A percentile compares a stretch with the other conserved stretches of the same genome.
These are phyloP conservation scores for Hamamelis virginiana DNA, from an alignment of 164 flowering plant genomes.

Conservation along the genomic window DNA sequence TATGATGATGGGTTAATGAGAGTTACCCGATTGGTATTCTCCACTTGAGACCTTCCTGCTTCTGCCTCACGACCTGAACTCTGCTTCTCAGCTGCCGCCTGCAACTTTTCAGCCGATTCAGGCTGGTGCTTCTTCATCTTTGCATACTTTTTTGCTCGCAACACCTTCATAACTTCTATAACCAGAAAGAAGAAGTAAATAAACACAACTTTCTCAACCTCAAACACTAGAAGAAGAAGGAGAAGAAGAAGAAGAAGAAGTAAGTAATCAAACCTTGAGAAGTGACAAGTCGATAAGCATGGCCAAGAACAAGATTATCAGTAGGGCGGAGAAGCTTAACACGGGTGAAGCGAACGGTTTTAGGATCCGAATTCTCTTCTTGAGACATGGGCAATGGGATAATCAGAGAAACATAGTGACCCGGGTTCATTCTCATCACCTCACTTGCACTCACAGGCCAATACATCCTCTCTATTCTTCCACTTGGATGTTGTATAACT, in stretches of 20 bases:
- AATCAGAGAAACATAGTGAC: constrained; percentile 45
- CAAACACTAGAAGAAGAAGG: background rate
- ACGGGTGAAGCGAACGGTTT: constrained; percentile 30
- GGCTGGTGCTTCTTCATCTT: constrained; percentile 39
- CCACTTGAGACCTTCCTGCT: constrained; percentile 22
- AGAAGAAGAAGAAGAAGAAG: background rate
- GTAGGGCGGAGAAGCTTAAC: constrained; percentile 44
- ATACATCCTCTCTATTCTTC: constrained; percentile 42
- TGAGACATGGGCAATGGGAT: constrained; percentile 37
- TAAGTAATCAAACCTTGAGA: constrained; percentile 14
- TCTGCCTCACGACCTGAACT: constrained; percentile 24
- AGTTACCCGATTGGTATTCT: constrained; percentile 38
- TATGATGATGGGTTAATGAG: background rate
- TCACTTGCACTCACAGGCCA: constrained; percentile 39
- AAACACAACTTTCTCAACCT: background rate
- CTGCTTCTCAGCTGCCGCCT: constrained; percentile 16
- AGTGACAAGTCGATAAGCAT: constrained; percentile 46
- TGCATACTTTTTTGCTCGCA: constrained; percentile 70
- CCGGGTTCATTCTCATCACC: constrained; percentile 46
- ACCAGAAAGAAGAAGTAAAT: constrained; percentile 1
- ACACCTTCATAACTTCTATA: constrained; percentile 90
- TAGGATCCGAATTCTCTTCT: constrained; percentile 18
- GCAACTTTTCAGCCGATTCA: constrained; percentile 24
- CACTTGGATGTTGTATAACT: constrained; percentile 52
- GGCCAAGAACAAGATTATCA: constrained; percentile 48